A percentile compares a stretch with the other conserved stretches of the same genome.
Evolutionary conservation across 768 basidiomycete genomes (phyloP).

Genomic region (Boletus coccyginus): DNA sequence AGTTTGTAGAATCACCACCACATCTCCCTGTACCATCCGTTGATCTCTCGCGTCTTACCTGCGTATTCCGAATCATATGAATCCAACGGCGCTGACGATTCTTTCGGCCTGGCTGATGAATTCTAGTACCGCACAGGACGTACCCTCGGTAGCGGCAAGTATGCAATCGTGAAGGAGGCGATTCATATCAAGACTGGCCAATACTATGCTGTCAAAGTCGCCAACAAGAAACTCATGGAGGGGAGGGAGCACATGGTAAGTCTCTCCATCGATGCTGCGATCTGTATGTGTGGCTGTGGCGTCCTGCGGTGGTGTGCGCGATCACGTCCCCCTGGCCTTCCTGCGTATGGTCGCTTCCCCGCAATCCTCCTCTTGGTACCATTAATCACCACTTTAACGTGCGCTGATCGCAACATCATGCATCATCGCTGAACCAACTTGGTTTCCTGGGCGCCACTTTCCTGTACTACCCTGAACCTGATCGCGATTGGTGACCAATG

Average conservation of each 20-base stretch:
- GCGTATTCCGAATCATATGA: background rate
- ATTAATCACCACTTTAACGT: conserved; percentile 9
- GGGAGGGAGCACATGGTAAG: conserved; percentile 96
- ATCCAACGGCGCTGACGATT: conserved; percentile 7
- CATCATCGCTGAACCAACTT: background rate
- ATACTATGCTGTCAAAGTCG: conserved; percentile 99
- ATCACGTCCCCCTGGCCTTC: background rate
- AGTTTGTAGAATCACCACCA: conserved; percentile 3
- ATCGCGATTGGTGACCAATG: conserved; percentile 8
- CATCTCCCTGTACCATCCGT: background rate
- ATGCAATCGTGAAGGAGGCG: conserved; percentile 94
- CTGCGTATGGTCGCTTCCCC: background rate
- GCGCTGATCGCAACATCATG: conserved; percentile 14
- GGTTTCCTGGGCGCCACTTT: background rate
- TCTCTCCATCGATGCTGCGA: conserved; percentile 11
- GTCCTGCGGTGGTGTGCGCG: background rate
- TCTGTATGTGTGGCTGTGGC: background rate
- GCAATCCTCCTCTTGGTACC: background rate
- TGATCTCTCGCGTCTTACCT: conserved; percentile 2
- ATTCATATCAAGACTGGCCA: conserved; percentile 90
- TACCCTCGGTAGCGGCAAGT: conserved; percentile 88
- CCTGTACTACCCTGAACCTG: conserved; percentile 13
- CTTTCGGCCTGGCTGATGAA: background rate
- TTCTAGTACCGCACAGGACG: conserved; percentile 82
- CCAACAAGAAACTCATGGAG: conserved; percentile 99